phyloP scores from a whole-genome alignment of 2,329 filamentous ascomycete species.

The Westerdykella sp. region DNA sequence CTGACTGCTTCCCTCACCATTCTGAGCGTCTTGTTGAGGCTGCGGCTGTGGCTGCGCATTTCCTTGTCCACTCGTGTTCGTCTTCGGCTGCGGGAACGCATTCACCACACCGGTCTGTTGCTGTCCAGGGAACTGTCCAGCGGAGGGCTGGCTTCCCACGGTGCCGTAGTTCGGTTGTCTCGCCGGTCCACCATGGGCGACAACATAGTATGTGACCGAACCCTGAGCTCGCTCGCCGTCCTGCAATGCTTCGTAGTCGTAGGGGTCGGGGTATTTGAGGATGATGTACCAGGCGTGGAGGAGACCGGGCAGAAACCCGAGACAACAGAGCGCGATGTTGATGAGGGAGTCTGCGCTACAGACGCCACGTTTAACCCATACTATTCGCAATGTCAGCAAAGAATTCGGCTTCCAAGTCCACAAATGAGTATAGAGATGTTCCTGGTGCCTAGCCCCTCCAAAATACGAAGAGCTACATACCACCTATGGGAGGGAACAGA shows the following conservation, averaged over 20 bases:
- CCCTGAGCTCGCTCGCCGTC: conserved; percentile 50
- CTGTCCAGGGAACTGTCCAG: conserved; percentile 40
- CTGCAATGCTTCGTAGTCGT: conserved; percentile 56
- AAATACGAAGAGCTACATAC: conserved; percentile 34
- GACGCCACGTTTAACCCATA: conserved; percentile 94
- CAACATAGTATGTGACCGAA: conserved; percentile 72
- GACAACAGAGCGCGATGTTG: conserved; percentile 78
- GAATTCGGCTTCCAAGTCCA: not conserved
- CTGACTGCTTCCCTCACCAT: conserved; percentile 20
- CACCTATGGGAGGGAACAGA: conserved; percentile 55
- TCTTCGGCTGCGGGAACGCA: conserved; percentile 21
- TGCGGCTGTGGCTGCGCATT: conserved; percentile 12
- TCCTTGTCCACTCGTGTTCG: conserved; percentile 3
- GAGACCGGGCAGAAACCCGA: conserved; percentile 66
- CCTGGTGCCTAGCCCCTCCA: conserved; percentile 12
- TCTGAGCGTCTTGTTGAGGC: conserved; percentile 6
- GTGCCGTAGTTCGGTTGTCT: conserved; percentile 37
- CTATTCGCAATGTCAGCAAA: conserved; percentile 41
- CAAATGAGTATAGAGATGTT: conserved; percentile 1
- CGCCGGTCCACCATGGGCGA: conserved; percentile 27
- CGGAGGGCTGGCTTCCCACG: conserved; percentile 31
- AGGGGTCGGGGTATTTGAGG: conserved; percentile 71
- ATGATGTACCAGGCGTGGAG: conserved; percentile 99
- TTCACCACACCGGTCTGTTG: conserved; percentile 31
- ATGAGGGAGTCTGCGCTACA: conserved; percentile 90